Percentiles rank a stretch among this genome's conserved stretches.
These are phyloP conservation scores for Hermanozyma aechmeae DNA, from an alignment of 805 yeast genomes.

Conservation along the genomic window DNA sequence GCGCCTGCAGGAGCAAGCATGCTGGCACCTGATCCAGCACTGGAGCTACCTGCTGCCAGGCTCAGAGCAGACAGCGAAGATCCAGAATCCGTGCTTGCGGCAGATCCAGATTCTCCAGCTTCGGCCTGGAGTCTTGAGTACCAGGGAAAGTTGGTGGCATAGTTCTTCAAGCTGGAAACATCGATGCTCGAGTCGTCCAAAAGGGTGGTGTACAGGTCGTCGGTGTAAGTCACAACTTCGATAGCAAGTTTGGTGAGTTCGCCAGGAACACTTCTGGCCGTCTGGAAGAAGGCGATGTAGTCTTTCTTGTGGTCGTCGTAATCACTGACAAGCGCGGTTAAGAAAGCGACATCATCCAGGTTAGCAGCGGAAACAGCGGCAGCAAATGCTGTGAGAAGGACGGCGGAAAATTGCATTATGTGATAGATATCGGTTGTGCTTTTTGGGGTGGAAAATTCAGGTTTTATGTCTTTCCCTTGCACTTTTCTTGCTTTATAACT, in stretches of 20 bases:
- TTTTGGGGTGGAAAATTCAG: too few species aligned
- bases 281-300: slow-evolving; percentile 22
- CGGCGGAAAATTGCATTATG: too few species aligned
- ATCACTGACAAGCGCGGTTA: slow-evolving; percentile 30
- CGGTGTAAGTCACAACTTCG: slow-evolving; percentile 30
- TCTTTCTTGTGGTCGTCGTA: slow-evolving; percentile 18
- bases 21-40: too few species aligned
- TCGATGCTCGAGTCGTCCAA: slow-evolving; percentile 10
- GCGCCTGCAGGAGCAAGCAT: too few species aligned
- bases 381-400: too few species aligned
- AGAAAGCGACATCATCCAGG: slow-evolving; percentile 10
- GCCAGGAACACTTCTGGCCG: slow-evolving; percentile 18
- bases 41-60: too few species aligned
- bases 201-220: slow-evolving; percentile 36
- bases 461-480: too few species aligned
- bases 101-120: slow-evolving; percentile 3
- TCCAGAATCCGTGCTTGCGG: too few species aligned
- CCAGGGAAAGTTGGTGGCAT: slow-evolving; percentile 29
- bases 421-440: too few species aligned
- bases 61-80: too few species aligned
- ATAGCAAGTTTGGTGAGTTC: slow-evolving; percentile 21
- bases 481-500: too few species aligned
- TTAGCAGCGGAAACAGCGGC: slow-evolving; percentile 3
- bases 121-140: slow-evolving; percentile 13
- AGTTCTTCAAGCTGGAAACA: slow-evolving; percentile 16